Evolutionary conservation across 2,329 filamentous ascomycete genomes (phyloP), one percentile per base, ranked within the genome.

Genomic region (Cryoendolithus antarcticus): DNA sequence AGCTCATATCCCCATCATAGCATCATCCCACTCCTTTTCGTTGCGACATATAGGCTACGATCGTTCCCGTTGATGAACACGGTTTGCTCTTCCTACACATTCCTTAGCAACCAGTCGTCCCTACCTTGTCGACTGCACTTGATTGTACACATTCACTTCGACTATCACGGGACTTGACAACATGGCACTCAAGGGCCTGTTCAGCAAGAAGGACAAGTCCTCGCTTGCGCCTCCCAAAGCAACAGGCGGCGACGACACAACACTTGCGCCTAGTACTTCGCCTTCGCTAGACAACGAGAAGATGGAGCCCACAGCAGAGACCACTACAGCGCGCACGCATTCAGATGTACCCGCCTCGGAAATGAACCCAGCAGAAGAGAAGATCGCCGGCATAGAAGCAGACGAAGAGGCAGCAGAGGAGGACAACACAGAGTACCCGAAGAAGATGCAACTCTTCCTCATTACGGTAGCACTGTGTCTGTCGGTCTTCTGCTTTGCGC

Each of bases 371-470:
- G 31, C 9, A 33, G 56, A 59, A 3, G 47, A 55, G 12, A 49
- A 53, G n/a, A 43, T 42, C 13, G 50, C 56, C n/a, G 34, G 8
- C 13, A 36, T 10, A n/a, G 34, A 21, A 29, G 12, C 11, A 15
- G 33, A 35, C 19, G 33, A 15, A 13, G 33, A 21, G 11, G 38
- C 32, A 4, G 38, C 34, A 6, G 38, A 40, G n/a, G 56, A 61
- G 3, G 48, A 56, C 21, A 49, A 54, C 6, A 44, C 41, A 9
- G 52, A 58, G n/a, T 64, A 63, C 32, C 61, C 61, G 1, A 55
- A 51, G 11, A 37, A 42, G 1, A 48, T 48, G 39, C 30, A 38
- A 24, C 35, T 41, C 33, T 12, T 32, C 31, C 31, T 35, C 32
- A 34, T 41, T 4, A 30, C 41, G 12, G 21, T n/a, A 21, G 35